Conservation (phyloP, 306 rosid species). For the Hippophae tibetana region DNA sequence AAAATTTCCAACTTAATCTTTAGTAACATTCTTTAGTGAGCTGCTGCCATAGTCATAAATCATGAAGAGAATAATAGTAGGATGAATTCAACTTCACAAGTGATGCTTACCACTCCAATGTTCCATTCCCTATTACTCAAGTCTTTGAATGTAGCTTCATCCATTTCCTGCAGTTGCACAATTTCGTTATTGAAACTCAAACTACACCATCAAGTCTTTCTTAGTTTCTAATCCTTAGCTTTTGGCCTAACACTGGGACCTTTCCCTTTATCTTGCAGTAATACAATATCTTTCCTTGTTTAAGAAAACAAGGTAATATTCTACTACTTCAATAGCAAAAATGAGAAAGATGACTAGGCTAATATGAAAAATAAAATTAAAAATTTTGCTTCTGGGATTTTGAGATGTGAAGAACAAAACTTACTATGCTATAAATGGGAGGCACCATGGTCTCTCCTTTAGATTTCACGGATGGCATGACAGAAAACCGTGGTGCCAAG, state of each 20-base stretch:
- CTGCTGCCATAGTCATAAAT: neutral
- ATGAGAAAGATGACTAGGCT: neutral
- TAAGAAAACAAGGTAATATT: too few species aligned
- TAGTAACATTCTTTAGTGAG: neutral
- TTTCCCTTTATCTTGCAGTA: too few species aligned
- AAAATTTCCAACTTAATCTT: slow-evolving; percentile 2
- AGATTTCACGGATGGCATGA: slow-evolving; percentile 61
- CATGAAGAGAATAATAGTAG: neutral
- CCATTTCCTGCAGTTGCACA: slow-evolving; percentile 64
- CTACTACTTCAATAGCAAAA: too few species aligned
- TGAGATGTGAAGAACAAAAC: slow-evolving; percentile 8
- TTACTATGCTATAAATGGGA: slow-evolving; percentile 79
- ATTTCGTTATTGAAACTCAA: neutral
- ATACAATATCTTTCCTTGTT: too few species aligned
- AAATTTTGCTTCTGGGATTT: neutral
- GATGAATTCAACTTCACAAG: neutral
- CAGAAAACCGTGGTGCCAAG: slow-evolving; percentile 74
- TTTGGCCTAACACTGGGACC: neutral
- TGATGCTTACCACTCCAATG: slow-evolving; percentile 72
- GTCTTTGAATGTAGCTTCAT: slow-evolving; percentile 77
- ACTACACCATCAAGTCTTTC: too few species aligned
- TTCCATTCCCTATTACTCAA: slow-evolving; percentile 69
- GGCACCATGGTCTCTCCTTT: slow-evolving; percentile 51
- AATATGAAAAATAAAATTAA: neutral
- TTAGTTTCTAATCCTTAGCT: neutral